phyloP scores from a whole-genome alignment of 139 green algal genomes.

The Chlorella sorokiniana region DNA sequence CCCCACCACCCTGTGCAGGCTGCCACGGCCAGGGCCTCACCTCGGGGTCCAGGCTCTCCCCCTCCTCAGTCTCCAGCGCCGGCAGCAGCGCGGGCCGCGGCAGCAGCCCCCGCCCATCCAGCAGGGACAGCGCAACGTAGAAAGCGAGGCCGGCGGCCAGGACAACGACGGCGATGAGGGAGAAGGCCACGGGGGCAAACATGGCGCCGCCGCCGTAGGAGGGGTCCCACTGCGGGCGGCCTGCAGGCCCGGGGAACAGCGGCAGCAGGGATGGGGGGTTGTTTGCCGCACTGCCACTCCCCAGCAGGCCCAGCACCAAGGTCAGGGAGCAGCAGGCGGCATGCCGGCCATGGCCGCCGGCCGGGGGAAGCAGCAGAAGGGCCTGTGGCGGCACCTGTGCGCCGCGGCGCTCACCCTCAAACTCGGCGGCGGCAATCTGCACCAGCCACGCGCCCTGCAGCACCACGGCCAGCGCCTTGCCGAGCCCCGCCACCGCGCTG shows the following conservation, averaged over 20 bases:
- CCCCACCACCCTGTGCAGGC: not conserved
- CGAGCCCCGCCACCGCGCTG: conserved; percentile 9
- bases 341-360: not conserved
- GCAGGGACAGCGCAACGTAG: not conserved
- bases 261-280: not conserved
- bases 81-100: not conserved
- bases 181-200: conserved; percentile 45
- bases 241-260: not conserved
- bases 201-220: conserved; percentile 30
- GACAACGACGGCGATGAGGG: conserved; percentile 10
- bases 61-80: not conserved
- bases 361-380: not conserved
- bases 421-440: conserved; percentile 37
- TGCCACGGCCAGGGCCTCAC: not conserved
- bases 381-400: not conserved
- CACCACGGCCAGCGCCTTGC: conserved; percentile 20
- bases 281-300: too few relatives aligned
- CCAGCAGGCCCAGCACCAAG: too few relatives aligned
- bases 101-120: not conserved
- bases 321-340: not conserved
- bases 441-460: conserved; percentile 48
- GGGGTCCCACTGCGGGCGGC: conserved; percentile 26
- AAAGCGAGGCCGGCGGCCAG: not conserved
- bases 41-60: not conserved
- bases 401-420: conserved; percentile 3